Percentiles rank a stretch among this genome's conserved stretches.
Evolutionary conservation across 495 filamentous ascomycete species (phyloP).

Genomic region (Choiromyces venosus): DNA sequence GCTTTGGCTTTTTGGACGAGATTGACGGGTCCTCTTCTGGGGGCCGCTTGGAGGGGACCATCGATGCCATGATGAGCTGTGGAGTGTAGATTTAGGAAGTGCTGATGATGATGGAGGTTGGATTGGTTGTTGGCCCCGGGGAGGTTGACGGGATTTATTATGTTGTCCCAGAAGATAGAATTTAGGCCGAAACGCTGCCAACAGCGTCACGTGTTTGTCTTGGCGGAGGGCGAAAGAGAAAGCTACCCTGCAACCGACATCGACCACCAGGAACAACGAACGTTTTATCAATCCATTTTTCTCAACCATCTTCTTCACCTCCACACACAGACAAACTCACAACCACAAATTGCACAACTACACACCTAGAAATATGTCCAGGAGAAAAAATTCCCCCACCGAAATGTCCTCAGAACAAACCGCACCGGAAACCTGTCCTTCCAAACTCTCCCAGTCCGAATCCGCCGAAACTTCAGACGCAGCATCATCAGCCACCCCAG

Average conservation of each 20-base stretch:
- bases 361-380: conserved; percentile 15
- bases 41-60: conserved; percentile 43
- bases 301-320: not conserved
- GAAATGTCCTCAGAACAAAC: conserved; percentile 2
- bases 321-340: conserved; percentile 10
- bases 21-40: conserved; percentile 39
- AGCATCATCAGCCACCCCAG: conserved; percentile 5
- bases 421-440: conserved; percentile 18
- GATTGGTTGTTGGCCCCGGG: not conserved
- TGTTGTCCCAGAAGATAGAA: not conserved
- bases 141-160: not conserved
- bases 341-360: conserved; percentile 7
- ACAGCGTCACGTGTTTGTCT: not conserved
- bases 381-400: conserved; percentile 26
- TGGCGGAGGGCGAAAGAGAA: not conserved
- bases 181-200: not conserved
- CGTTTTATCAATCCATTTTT: not conserved
- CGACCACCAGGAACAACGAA: not conserved
- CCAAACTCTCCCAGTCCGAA: conserved; percentile 30
- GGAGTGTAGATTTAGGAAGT: not conserved
- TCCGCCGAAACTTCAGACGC: conserved; percentile 5
- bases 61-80: not conserved
- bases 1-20: conserved; percentile 44
- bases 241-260: not conserved
- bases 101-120: not conserved